A percentile compares a stretch with the other conserved stretches of the same genome.
phyloP scores from a whole-genome alignment of 768 basidiomycete species.

The Lactarius deliciosus region DNA sequence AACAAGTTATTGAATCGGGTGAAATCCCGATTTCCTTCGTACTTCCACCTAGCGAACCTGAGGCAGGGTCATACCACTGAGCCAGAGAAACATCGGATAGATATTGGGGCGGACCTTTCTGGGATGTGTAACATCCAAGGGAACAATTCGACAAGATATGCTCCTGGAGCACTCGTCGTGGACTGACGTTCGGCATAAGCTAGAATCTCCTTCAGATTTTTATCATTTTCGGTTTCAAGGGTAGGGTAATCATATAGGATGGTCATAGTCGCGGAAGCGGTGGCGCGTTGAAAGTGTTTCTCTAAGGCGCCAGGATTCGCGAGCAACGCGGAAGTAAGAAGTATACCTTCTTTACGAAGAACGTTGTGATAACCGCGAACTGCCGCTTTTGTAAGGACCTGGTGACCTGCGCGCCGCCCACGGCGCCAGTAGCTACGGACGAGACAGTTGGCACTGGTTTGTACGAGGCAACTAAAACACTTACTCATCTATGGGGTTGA shows the following conservation, averaged over 20 bases:
- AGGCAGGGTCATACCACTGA: not conserved
- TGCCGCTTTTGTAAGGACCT: not conserved
- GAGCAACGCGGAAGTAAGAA: not conserved
- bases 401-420: not conserved
- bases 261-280: not conserved
- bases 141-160: not conserved
- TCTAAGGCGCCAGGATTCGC: not conserved
- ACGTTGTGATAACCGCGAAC: not conserved
- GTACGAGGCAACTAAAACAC: not conserved
- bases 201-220: not conserved
- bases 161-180: not conserved
- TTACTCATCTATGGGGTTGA: not conserved
- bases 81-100: not conserved
- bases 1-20: not conserved
- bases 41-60: not conserved
- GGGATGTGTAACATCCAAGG: not conserved
- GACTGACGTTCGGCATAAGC: not conserved
- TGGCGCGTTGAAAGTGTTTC: not conserved
- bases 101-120: not conserved
- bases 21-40: not conserved
- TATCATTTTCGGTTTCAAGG: not conserved
- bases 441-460: not conserved
- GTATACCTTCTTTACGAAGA: not conserved
- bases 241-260: not conserved
- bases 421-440: not conserved